These are phyloP conservation scores for Tardiomyces depauwii DNA, from an alignment of 1,139 yeast genomes.

Conservation along the genomic window DNA sequence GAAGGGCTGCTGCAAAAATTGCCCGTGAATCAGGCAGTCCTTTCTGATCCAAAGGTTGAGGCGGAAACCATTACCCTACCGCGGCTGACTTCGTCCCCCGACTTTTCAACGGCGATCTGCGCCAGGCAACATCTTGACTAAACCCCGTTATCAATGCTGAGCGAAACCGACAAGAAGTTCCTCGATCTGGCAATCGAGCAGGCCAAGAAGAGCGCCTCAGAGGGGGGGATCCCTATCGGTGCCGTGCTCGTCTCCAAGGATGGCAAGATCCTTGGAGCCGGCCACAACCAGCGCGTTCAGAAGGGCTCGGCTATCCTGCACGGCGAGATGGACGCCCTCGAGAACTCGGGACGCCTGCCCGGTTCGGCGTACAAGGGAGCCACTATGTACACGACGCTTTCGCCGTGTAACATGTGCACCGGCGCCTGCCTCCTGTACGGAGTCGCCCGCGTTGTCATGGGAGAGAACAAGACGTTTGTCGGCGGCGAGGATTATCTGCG, in stretches of 20 bases:
- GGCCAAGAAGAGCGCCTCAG: constrained; percentile 37
- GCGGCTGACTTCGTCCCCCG: no score
- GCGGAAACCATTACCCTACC: no score
- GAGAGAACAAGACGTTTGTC: constrained; percentile 69
- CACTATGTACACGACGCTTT: constrained; percentile 73
- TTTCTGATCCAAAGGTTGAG: no score
- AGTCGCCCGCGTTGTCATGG: constrained; percentile 72
- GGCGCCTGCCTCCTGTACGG: constrained; percentile 90
- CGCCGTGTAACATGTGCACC: constrained; percentile 92
- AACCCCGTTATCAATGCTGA: background rate
- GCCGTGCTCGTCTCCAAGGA: constrained; percentile 62
- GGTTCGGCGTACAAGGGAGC: constrained; percentile 45
- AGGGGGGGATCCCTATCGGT: constrained; percentile 92
- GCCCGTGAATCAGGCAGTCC: no score
- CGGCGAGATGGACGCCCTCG: constrained; percentile 84
- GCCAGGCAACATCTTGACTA: no score
- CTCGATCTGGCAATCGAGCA: constrained; percentile 24
- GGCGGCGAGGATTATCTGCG: constrained; percentile 69
- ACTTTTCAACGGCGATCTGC: no score
- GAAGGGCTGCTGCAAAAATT: no score
- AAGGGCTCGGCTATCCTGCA: constrained; percentile 65
- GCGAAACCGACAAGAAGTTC: constrained; percentile 11
- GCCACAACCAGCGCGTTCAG: constrained; percentile 85
- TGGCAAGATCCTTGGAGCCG: constrained; percentile 73
- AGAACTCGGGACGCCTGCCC: constrained; percentile 80